Evolutionary conservation across 139 green algal genomes (phyloP).

Genomic region (Chlamydomonas incerta): DNA sequence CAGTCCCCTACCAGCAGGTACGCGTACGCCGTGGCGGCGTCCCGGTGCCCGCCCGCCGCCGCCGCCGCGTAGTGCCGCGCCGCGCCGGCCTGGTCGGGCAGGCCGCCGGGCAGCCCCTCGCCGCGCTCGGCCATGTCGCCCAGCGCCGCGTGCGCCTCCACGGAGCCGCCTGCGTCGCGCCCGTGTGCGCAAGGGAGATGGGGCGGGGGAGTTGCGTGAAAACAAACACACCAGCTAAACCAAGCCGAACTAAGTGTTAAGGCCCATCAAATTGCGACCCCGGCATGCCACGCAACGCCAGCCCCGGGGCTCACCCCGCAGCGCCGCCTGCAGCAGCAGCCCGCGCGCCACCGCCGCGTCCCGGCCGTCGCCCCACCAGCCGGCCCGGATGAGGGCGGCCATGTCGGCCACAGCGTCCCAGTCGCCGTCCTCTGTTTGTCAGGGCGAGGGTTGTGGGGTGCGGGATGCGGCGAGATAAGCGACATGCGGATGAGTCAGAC

Average conservation of each 20-base stretch:
- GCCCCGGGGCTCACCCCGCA: slow-evolving; percentile 4
- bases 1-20: slow-evolving; percentile 24
- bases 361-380: slow-evolving; percentile 29
- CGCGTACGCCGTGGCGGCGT: slow-evolving; percentile 27
- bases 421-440: slow-evolving; percentile 9
- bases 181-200: no score
- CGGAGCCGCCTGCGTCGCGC: slow-evolving; percentile 34
- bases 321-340: slow-evolving; percentile 28
- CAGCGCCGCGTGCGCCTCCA: slow-evolving; percentile 24
- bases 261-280: no score
- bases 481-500: no score
- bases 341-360: slow-evolving; percentile 30
- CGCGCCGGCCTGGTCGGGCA: slow-evolving; percentile 7
- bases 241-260: no score
- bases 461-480: no score
- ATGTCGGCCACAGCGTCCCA: slow-evolving; percentile 11
- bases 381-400: not conserved
- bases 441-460: no score
- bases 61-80: slow-evolving; percentile 26
- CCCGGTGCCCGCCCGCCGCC: slow-evolving; percentile 28
- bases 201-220: no score
- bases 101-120: slow-evolving; percentile 18
- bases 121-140: slow-evolving; percentile 41
- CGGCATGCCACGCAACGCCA: no score
- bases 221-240: no score